Percentiles rank a stretch among this genome's conserved stretches.
Conservation (phyloP, 176 grass and related monocot species). For the Aegilops umbellulata region DNA sequence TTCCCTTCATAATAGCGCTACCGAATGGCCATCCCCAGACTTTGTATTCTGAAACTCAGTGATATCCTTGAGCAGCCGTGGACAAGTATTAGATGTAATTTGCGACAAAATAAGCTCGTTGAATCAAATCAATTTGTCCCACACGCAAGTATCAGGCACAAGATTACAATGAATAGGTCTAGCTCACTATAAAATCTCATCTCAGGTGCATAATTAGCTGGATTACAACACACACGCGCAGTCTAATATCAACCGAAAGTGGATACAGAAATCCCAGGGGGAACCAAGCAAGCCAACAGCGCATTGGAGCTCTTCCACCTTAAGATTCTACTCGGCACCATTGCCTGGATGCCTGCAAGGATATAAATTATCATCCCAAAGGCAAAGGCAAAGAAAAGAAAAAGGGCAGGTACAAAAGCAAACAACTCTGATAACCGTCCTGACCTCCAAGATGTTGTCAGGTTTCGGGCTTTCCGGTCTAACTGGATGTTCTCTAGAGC, state of each 20-base stretch:
- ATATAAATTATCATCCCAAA: constrained; percentile 7
- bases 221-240: neutral
- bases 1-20: neutral
- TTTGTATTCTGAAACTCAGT: neutral
- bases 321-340: constrained; percentile 25
- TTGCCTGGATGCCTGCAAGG: constrained; percentile 42
- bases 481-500: constrained; percentile 81
- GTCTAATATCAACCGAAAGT: neutral
- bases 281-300: neutral
- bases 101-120: neutral
- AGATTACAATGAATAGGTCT: constrained; percentile 8
- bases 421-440: neutral
- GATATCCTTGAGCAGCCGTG: neutral
- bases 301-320: neutral
- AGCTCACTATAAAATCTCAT: constrained; percentile 16
- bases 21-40: neutral
- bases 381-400: neutral
- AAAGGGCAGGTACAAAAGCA: neutral
- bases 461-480: constrained; percentile 75
- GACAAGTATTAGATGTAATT: neutral
- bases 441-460: constrained; percentile 85
- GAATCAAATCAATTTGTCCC: neutral
- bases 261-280: constrained; percentile 16
- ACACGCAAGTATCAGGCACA: neutral
- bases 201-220: constrained; percentile 9